Base-by-base conservation (phyloP, 148 eudicot genomes). In the Cornus florida region DNA sequence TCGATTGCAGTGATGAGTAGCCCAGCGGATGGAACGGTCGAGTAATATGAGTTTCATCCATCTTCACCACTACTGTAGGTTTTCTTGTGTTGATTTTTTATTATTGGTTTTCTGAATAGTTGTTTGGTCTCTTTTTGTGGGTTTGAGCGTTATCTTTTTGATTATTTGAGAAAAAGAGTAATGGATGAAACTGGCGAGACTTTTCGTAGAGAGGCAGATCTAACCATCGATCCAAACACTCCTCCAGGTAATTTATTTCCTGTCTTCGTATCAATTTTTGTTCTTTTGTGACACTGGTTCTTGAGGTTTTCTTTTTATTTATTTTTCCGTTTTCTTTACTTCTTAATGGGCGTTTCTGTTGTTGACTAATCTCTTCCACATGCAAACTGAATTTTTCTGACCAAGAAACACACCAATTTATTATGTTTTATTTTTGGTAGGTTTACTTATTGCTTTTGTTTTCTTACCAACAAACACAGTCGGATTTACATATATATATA, bases 31-130 rank as follows among this genome's bases (percentile, higher is more conserved):
- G 69, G 77, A 43, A 60, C 32, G 60, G 35, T n/a, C 77, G 69
- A n/a, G 69, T n/a, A 28, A 74, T 35, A 69, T 74, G 31, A 67
- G 69, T 74, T 74, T 74, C 77, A 74, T 19, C 14, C 59, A 53
- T 73, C 53, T 31, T 73, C 38, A 43, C 8, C 48, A 43, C 9
- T 43, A 43, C 48, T 43, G 9, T 43, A 2, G 3, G 38, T 35
- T 35, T 28, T 28, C 28, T 28, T 28, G 28, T 53, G 3, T 53
- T 11, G 12, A 5, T 11, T 11, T 53, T 3, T 11, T 0, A 11
- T 53, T 53, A 3, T 4, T 53, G 19, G 4, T 53, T 2, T 11
- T 53, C 10, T 53, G 5, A 53, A 14, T 13, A 16, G 62, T 41
- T 33, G 65, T 10, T 73, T 7, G 41, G 56, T 19, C n/a, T 35